Conservation (phyloP, 345 rosid species). For the Anacardium occidentale region DNA sequence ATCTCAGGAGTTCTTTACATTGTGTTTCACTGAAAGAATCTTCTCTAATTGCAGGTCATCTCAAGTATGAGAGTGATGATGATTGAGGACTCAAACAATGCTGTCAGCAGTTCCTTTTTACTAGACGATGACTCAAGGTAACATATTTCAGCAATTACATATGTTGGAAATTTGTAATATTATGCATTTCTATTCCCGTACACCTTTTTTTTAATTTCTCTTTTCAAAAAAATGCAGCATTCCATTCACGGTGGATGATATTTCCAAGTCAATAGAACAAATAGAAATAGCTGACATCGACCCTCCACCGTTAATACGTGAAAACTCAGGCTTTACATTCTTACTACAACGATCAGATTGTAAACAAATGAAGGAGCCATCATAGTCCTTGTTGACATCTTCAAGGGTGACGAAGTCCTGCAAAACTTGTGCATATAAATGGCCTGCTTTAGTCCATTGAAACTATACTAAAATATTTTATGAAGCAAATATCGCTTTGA, state of each 20-base stretch:
- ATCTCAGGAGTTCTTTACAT: too few species aligned
- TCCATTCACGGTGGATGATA: constrained; percentile 84
- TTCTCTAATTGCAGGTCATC: constrained; percentile 57
- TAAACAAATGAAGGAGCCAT: background rate
- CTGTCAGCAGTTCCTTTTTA: constrained; percentile 74
- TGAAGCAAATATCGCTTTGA: background rate
- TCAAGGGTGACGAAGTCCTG: constrained; percentile 1
- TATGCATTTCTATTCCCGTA: background rate
- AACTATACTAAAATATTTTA: constrained; percentile 6
- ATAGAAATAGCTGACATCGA: constrained; percentile 73
- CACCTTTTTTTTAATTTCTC: background rate
- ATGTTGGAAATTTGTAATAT: background rate
- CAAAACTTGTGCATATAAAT: constrained; percentile 19
- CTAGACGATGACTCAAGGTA: constrained; percentile 97
- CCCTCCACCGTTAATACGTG: constrained; percentile 83
- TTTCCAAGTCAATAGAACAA: constrained; percentile 72
- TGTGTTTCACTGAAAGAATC: background rate
- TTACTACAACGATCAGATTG: constrained; percentile 71
- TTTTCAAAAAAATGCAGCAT: constrained; percentile 52
- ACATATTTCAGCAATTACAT: background rate
- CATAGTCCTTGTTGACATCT: background rate
- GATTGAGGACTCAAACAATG: constrained; percentile 65
- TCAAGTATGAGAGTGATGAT: constrained; percentile 67
- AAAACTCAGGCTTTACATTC: constrained; percentile 79
- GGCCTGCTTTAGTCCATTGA: constrained; percentile 5